A percentile compares a stretch with the other conserved stretches of the same genome.
Evolutionary conservation across 2,329 filamentous ascomycete genomes (phyloP).

Genomic region (Fonsecaea multimorphosa): DNA sequence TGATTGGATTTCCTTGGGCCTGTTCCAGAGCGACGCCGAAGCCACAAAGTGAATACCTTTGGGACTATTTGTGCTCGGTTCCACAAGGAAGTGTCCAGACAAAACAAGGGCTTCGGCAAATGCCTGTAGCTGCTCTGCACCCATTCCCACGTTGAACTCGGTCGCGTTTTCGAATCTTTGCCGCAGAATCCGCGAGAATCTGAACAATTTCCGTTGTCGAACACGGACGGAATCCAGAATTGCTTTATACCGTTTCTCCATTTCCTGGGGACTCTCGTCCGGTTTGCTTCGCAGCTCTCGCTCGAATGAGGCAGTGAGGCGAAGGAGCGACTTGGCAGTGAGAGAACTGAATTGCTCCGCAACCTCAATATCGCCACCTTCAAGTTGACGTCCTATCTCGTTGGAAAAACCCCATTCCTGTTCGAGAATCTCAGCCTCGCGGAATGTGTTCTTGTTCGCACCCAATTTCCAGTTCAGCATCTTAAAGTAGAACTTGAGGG

Average conservation of each 20-base stretch:
- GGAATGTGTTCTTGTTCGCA: constrained; percentile 98
- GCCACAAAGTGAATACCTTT: constrained; percentile 84
- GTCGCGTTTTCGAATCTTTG: constrained; percentile 96
- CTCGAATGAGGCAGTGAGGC: constrained; percentile 89
- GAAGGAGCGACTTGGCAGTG: constrained; percentile 88
- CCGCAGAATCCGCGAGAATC: constrained; percentile 87
- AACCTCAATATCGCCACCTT: constrained; percentile 92
- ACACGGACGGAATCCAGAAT: constrained; percentile 95
- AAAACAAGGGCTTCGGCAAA: constrained; percentile 81
- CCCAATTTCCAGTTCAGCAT: constrained; percentile 98
- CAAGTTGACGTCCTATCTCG: constrained; percentile 86
- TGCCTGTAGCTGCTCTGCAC: constrained; percentile 71
- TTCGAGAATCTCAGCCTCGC: constrained; percentile 95
- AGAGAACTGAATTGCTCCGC: constrained; percentile 93
- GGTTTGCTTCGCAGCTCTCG: constrained; percentile 83
- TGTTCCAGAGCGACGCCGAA: constrained; percentile 75
- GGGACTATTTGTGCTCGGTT: constrained; percentile 67
- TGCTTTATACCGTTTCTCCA: constrained; percentile 97
- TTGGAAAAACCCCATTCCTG: constrained; percentile 99
- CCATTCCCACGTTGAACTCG: constrained; percentile 85
- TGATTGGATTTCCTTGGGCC: constrained; percentile 80
- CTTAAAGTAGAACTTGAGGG: constrained; percentile 97
- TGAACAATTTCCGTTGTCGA: constrained; percentile 92
- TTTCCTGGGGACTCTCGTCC: constrained; percentile 81
- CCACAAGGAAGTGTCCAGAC: constrained; percentile 86